Evolutionary conservation across 306 rosid genomes (phyloP).

Genomic region (Bauhinia variegata): DNA sequence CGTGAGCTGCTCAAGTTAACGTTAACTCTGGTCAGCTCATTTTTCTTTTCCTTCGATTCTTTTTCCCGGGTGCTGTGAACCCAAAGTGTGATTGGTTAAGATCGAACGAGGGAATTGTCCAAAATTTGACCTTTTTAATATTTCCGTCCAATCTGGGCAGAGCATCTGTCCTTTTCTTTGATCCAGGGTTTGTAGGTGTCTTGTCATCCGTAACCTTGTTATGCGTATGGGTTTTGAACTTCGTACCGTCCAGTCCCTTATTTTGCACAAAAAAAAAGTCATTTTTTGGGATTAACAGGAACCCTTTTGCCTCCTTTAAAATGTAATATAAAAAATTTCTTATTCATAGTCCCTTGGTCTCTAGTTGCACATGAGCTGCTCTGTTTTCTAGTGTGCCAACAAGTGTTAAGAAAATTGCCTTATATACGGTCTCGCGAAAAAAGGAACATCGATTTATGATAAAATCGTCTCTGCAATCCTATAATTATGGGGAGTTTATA

Average conservation of each 20-base stretch:
- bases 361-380: slow-evolving; percentile 25
- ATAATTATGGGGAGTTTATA: slow-evolving; percentile 21
- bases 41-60: neutral
- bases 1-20: neutral
- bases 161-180: neutral
- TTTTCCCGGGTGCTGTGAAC: neutral
- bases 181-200: neutral
- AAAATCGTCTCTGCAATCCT: neutral
- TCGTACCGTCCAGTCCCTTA: slow-evolving; percentile 12
- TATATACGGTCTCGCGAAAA: too few relatives aligned
- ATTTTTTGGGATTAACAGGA: slow-evolving; percentile 7
- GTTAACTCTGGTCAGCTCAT: neutral
- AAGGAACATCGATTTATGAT: too few relatives aligned
- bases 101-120: neutral
- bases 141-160: slow-evolving; percentile 5
- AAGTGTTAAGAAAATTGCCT: too few relatives aligned
- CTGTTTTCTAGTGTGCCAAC: too few relatives aligned
- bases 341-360: neutral
- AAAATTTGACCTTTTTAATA: neutral
- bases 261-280: slow-evolving; percentile 9
- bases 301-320: slow-evolving; percentile 6
- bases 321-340: neutral
- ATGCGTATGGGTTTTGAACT: slow-evolving; percentile 30
- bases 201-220: neutral
- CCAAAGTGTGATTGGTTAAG: neutral